Evolutionary conservation across 192 early-diverging fungal species (phyloP).

Genomic region (Gaertneriomyces semiglobifer): DNA sequence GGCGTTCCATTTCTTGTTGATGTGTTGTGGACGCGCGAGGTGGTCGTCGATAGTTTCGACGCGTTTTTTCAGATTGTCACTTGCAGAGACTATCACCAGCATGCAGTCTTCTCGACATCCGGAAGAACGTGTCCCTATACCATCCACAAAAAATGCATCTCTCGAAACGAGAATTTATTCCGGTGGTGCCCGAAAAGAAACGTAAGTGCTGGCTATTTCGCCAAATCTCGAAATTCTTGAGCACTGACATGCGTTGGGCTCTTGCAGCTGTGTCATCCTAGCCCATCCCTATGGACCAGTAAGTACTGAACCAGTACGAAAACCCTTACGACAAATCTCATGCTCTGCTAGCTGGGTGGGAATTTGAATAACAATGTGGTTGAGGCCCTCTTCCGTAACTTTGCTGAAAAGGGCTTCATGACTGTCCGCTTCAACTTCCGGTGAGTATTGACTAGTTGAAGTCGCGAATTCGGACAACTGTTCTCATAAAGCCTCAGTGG

Average conservation of each 20-base stretch:
- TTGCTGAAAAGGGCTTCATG: constrained; percentile 21
- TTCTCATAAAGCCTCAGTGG: constrained; percentile 14
- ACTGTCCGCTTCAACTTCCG: constrained; percentile 32
- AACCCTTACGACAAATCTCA: not conserved
- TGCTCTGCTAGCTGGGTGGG: constrained; percentile 27
- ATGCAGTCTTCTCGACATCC: not conserved
- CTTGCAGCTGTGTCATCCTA: constrained; percentile 27
- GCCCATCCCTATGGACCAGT: constrained; percentile 38
- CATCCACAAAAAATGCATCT: constrained; percentile 13
- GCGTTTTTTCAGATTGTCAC: not conserved
- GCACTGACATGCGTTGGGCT: not conserved
- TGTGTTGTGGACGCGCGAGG: not conserved
- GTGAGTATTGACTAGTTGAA: constrained; percentile 2
- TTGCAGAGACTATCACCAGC: constrained; percentile 4
- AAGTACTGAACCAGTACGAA: not conserved
- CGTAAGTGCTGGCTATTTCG: not conserved
- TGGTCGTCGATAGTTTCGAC: not conserved
- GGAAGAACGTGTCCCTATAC: constrained; percentile 15
- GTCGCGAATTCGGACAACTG: not conserved
- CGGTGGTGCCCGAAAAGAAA: constrained; percentile 10
- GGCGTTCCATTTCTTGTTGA: not conserved
- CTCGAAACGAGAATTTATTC: constrained; percentile 15
- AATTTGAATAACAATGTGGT: constrained; percentile 40
- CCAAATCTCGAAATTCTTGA: not conserved
- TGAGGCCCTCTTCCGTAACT: constrained; percentile 25